Base-by-base conservation (phyloP, 2,329 filamentous ascomycete genomes). In the Fusarium sp. region DNA sequence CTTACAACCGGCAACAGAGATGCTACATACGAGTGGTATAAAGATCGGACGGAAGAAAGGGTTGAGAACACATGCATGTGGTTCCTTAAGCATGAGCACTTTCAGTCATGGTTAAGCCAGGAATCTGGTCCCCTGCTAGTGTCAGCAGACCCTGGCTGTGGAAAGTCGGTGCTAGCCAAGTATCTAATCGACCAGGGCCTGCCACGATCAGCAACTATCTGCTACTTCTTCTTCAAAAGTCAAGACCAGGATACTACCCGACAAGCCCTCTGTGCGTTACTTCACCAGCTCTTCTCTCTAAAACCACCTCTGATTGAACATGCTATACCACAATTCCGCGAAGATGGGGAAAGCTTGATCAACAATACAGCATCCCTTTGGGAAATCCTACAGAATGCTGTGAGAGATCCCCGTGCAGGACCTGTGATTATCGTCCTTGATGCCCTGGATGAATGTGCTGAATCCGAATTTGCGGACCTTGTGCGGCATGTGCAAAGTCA, bases 211-310 rank as follows among this genome's bases (percentile, higher is more conserved):
- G 45, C 63, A 54, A 75, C 70, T 0, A 73, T 79, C 6, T 81
- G 79, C 66, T 83, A 82, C 71, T 82, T 81, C 60, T 83, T 83
- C 51, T 82, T 82, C 64, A 81, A 81, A 57, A 76, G 79, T 27
- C 56, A 76, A 56, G 72, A 77, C 41, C 79, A 82, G 46, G 76
- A 79, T 25, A 80, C 66, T 0, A 55, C 74, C 19, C 30, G 60
- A 1, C 75, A 78, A 59, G 79, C 77, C 0, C 71, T 82, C 13
- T 81, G 77, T 49, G 78, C 79, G 1, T 7, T 82, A 6, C 72
- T 82, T 11, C 79, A 82, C 47, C 77, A 82, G 41, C 66, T 82
- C 1, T 80, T 82, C 49, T 66, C 56, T 7, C 59, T 75, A 4
- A 75, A 74, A 9, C 75, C 72, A 1, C 35, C 6, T 17, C 58